A percentile compares a stretch with the other conserved stretches of the same genome.
Conservation (phyloP, 164 flowering plant genomes). For the Liriodendron chinense region DNA sequence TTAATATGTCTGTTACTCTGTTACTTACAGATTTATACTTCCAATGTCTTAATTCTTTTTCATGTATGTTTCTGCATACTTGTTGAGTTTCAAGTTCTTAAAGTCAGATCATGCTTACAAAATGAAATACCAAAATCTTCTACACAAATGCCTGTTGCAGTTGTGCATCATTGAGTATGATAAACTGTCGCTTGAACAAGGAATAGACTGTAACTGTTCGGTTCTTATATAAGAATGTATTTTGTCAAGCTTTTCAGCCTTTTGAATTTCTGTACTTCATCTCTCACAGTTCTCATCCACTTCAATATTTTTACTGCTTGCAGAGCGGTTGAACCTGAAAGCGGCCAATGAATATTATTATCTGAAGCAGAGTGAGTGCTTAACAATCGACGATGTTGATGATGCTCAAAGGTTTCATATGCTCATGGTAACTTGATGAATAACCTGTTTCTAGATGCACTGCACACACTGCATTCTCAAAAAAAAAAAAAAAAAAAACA, state of each 20-base stretch:
- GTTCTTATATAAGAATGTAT: no score
- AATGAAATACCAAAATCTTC: no score
- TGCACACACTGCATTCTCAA: background rate
- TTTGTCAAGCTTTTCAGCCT: background rate
- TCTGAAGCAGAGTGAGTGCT: slow-evolving; percentile 76
- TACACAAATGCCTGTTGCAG: no score
- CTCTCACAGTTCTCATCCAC: background rate
- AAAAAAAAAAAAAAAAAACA: background rate
- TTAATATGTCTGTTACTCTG: no score
- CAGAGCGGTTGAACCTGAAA: slow-evolving; percentile 76
- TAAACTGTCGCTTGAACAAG: no score
- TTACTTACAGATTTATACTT: background rate
- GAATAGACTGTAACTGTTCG: no score
- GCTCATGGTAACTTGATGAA: slow-evolving; percentile 57
- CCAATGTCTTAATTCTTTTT: background rate
- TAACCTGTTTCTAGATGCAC: background rate
- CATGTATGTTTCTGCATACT: background rate
- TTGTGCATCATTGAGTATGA: no score
- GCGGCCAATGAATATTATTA: slow-evolving; percentile 61
- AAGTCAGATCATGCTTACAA: no score
- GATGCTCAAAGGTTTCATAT: slow-evolving; percentile 62
- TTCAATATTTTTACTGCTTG: slow-evolving; percentile 10
- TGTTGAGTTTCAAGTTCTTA: background rate
- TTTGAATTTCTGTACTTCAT: background rate
- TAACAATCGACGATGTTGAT: slow-evolving; percentile 62